Conservation (phyloP, 1,139 yeast species). For the Blastobotrys ciferrii region DNA sequence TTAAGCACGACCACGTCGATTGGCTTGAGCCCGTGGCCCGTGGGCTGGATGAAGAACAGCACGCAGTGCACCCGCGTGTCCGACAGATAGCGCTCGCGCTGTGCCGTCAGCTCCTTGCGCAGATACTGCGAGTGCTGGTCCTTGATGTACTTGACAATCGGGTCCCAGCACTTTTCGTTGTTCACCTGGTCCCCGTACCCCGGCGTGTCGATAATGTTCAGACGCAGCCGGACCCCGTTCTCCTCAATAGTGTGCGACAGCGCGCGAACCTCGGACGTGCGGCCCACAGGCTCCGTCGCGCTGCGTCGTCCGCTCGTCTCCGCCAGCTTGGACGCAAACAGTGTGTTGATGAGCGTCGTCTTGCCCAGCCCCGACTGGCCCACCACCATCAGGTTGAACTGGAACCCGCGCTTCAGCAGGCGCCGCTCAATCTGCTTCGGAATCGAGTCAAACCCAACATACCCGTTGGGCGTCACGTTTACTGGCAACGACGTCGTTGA, state of each 20-base stretch:
- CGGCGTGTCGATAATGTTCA: constrained; percentile 92
- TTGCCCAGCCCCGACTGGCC: constrained; percentile 94
- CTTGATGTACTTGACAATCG: constrained; percentile 88
- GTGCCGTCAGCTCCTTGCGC: constrained; percentile 94
- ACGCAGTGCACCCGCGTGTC: constrained; percentile 97
- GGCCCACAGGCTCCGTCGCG: constrained; percentile 70
- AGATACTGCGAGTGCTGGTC: constrained; percentile 93
- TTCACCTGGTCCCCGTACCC: constrained; percentile 97
- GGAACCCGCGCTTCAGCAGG: constrained; percentile 87
- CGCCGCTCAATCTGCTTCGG: constrained; percentile 94
- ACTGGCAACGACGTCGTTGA: constrained; percentile 7
- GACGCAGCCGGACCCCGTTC: constrained; percentile 79
- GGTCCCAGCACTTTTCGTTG: constrained; percentile 95
- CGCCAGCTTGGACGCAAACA: constrained; percentile 79
- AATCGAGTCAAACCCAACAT: constrained; percentile 95
- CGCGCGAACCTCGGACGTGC: constrained; percentile 85
- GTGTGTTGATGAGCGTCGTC: constrained; percentile 84
- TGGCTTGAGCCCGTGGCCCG: constrained; percentile 73
- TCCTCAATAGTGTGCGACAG: constrained; percentile 69
- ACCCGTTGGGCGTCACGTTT: constrained; percentile 30
- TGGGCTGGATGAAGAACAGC: constrained; percentile 87
- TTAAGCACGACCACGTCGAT: constrained; percentile 81
- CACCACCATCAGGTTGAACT: constrained; percentile 90
- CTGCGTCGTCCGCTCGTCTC: constrained; percentile 67
- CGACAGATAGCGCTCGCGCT: constrained; percentile 76